Evolutionary conservation across 352 stramenopile species (phyloP).

Genomic region (Phytophthora sansomeana): DNA sequence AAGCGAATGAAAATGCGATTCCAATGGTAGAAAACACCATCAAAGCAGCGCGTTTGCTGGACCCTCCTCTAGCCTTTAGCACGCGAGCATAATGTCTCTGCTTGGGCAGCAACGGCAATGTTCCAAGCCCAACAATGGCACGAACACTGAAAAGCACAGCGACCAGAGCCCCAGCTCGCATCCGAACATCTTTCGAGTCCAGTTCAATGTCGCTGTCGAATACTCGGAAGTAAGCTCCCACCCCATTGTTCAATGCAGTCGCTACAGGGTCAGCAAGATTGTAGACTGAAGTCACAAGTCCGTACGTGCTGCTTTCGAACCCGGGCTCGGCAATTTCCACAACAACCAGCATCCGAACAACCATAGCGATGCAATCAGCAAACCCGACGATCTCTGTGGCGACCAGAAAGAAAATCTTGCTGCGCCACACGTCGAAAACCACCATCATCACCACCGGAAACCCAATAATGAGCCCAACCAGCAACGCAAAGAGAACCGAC

Average conservation of each 20-base stretch:
- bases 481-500: constrained; percentile 59
- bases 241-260: constrained; percentile 58
- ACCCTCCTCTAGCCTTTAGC: constrained; percentile 58
- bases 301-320: constrained; percentile 83
- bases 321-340: constrained; percentile 81
- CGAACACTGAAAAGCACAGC: constrained; percentile 66
- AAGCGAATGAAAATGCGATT: constrained; percentile 52
- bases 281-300: constrained; percentile 77
- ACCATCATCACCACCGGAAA: constrained; percentile 53
- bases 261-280: constrained; percentile 78
- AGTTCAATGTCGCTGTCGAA: constrained; percentile 65
- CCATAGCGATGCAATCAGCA: constrained; percentile 73
- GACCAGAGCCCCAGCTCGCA: constrained; percentile 62
- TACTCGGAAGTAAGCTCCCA: constrained; percentile 65
- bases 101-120: constrained; percentile 61
- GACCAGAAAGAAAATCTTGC: constrained; percentile 71
- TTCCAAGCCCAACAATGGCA: constrained; percentile 48
- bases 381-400: constrained; percentile 62
- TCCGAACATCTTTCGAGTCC: constrained; percentile 60
- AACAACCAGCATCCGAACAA: constrained; percentile 80
- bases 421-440: constrained; percentile 67
- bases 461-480: constrained; percentile 47
- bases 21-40: constrained; percentile 51
- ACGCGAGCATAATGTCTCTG: constrained; percentile 57
- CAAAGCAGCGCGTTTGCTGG: constrained; percentile 48